phyloP scores from a whole-genome alignment of 192 early-diverging fungal genomes.

The Phycomyces blakesleeanus region DNA sequence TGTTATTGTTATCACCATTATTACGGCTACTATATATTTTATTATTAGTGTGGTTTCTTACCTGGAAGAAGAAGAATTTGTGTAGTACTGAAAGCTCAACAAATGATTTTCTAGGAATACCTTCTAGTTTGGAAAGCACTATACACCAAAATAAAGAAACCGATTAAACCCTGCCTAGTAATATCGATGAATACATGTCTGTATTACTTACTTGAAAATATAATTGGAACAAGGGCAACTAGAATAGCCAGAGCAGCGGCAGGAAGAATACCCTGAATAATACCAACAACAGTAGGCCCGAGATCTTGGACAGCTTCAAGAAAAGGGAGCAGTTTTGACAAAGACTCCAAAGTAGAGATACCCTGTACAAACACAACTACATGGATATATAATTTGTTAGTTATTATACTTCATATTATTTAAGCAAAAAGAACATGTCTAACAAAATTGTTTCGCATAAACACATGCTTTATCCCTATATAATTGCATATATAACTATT shows the following conservation, averaged over 20 bases:
- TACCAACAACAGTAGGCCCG: conserved; percentile 35
- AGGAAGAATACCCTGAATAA: conserved; percentile 77
- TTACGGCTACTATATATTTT: too few species aligned
- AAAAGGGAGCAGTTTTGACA: conserved; percentile 54
- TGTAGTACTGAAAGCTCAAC: conserved; percentile 61
- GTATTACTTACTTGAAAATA: conserved; percentile 59
- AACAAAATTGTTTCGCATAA: too few species aligned
- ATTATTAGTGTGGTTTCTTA: too few species aligned
- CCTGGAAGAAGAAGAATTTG: conserved; percentile 78
- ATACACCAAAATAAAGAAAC: neutral
- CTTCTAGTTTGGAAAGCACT: conserved; percentile 58
- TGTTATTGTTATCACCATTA: too few species aligned
- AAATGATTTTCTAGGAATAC: conserved; percentile 50
- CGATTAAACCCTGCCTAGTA: too few species aligned
- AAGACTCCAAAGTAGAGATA: conserved; percentile 47
- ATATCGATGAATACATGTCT: too few species aligned
- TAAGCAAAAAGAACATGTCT: too few species aligned
- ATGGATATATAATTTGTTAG: too few species aligned
- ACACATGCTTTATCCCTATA: too few species aligned
- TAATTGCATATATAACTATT: too few species aligned
- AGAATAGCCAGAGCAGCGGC: conserved; percentile 64
- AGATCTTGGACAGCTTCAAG: conserved; percentile 35
- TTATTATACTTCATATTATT: too few species aligned
- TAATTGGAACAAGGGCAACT: conserved; percentile 62
- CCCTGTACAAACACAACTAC: conserved; percentile 54